Evolutionary conservation across 2,329 filamentous ascomycete genomes (phyloP), one percentile per base, ranked within the genome.

Genomic region (Lasiodiplodia citricola): DNA sequence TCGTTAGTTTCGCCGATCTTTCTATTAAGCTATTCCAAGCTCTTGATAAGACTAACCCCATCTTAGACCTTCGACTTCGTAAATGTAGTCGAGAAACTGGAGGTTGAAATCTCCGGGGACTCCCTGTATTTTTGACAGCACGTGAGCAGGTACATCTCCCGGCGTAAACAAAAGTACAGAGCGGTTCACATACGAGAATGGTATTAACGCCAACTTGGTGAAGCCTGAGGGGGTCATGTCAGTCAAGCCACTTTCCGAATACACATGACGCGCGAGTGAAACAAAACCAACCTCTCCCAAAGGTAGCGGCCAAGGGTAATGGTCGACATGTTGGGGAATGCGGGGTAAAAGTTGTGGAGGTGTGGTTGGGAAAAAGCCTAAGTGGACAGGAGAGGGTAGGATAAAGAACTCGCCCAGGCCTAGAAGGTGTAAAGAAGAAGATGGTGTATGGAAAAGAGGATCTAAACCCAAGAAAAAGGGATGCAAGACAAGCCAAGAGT

Each of bases 101-200:
- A 83, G 75, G 69, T 83, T 83, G 76, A 82, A 83, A 70, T 83
- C 82, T 7, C 82, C 82, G 1, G 82, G 82, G 11, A 83, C 80
- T 14, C 82, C 80, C 60, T 64, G 14, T 14, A n/a, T 21, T 2
- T 28, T 37, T 38, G 5, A 13, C 16, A 23, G 31, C 47, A 72
- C 73, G 28, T 44, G 64, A 21, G 41, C 11, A 23, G 6, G n/a
- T 25, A 51, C 3, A 18, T n/a, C 52, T 62, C 41, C 5, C 7
- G 14, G 10, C 7, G 11, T 55, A 10, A 38, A 52, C 7, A 8
- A 21, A 28, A 18, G 14, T 4, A 4, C 47, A 25, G 4, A 23
- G 23, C n/a, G 44, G 35, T 25, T 11, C 18, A 14, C 71, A 23
- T 75, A 75, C 78, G 47, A 82, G 79, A 69, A 83, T 79, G 13